These are phyloP conservation scores for Moesziomyces globuligerus DNA, from an alignment of 1,284 basidiomycete genomes.

Conservation along the genomic window DNA sequence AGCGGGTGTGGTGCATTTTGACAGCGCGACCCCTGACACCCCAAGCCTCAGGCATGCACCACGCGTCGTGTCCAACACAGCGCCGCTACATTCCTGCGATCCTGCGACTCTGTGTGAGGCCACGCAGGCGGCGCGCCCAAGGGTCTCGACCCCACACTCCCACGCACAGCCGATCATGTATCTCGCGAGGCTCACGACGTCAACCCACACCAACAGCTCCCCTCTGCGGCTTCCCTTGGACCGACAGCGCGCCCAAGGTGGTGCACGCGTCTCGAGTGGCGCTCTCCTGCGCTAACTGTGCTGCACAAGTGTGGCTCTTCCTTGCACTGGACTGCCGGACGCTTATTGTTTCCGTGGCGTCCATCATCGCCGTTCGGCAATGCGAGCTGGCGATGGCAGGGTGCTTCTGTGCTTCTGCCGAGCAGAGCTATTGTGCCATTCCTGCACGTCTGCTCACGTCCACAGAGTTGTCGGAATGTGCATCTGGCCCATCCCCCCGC, in stretches of 20 bases:
- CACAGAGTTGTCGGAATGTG: neutral
- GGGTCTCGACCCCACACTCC: neutral
- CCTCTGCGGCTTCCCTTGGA: no score
- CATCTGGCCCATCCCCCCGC: neutral
- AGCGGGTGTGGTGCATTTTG: neutral
- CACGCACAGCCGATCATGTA: neutral
- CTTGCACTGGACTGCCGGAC: neutral
- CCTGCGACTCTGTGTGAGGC: neutral
- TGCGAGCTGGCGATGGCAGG: no score
- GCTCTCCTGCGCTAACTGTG: neutral
- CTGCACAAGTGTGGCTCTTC: neutral
- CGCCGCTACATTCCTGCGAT: conserved; percentile 15
- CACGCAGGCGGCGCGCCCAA: neutral
- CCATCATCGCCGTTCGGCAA: no score
- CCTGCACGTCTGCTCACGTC: no score
- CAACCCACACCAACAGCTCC: neutral
- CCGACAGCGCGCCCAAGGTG: neutral
- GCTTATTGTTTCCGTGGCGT: neutral
- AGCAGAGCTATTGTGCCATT: no score
- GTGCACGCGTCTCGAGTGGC: conserved; percentile 16
- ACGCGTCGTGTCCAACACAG: conserved; percentile 10
- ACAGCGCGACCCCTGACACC: conserved; percentile 16
- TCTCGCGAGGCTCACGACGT: conserved; percentile 8
- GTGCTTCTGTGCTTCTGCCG: no score
- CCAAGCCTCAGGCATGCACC: conserved; percentile 9